Base-by-base conservation (phyloP, 495 filamentous ascomycete species). In the Penicillium alfredii region DNA sequence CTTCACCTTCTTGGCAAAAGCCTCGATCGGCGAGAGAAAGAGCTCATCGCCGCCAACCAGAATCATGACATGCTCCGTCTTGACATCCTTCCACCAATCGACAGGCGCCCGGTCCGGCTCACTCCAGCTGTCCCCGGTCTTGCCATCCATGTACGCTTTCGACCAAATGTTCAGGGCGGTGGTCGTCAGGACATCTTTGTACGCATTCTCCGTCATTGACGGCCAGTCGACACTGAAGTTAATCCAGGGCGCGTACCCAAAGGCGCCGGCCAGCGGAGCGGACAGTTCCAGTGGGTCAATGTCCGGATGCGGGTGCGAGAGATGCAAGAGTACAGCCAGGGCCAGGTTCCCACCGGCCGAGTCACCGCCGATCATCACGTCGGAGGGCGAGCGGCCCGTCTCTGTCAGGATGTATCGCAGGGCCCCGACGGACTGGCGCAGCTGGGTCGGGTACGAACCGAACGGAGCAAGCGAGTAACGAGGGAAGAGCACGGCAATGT, bases 321-420 rank as follows among this genome's bases (percentile, higher is more conserved):
- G 55, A 41, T 84, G 80, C 5, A 72, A 61, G 7, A 83, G 60
- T 0, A 80, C 46, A 4, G 67, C 58, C 9, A 77, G 42, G 14
- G 66, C 59, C 4, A 84, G 58, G 44, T 83, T 81, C 1, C 61
- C 80, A 37, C 80, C 78, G 0, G 80, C 80, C 2, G 77, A 81
- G 53, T 84, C 80, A 8, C 80, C 80, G 16, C 58, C 73, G 0
- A 84, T 32, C 28, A 72, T 42, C 18, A 84, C 58, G 37, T 69
- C 54, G 6, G 53, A 33, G 0, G 74, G 71, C 8, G 56, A 51
- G 12, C 61, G 61, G 8, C 46, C 49, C 0, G 56, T 56, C 4
- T 59, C 42, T 5, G 47, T 54, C 30, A 81, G 52, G 27, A 80
- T 60, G 54, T 78, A 67, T 8, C 64, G 61, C n/a, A 84, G 60